Evolutionary conservation across 305 asterid genomes (phyloP).

Genomic region (Fraxinus baroniana): DNA sequence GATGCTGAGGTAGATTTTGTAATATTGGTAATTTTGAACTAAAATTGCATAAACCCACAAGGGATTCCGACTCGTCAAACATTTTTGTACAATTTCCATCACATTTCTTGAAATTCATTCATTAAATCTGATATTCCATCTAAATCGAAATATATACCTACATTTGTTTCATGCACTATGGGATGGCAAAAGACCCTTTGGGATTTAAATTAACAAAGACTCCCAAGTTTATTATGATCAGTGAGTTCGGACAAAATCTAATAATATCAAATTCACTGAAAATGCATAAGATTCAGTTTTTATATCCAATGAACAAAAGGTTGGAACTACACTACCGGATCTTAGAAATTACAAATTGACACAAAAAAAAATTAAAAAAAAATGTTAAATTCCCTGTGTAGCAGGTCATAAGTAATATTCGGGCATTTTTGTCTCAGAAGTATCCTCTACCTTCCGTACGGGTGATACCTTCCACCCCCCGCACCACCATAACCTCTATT

Average conservation of each 20-base stretch:
- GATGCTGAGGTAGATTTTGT: background rate
- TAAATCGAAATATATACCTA: background rate
- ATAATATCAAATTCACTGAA: no score
- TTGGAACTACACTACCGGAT: conserved; percentile 5
- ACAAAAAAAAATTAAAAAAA: no score
- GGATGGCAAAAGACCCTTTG: background rate
- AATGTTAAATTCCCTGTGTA: no score
- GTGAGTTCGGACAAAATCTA: background rate
- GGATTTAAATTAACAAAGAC: background rate
- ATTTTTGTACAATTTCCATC: background rate
- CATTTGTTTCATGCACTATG: background rate
- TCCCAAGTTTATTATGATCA: background rate
- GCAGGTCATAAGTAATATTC: background rate
- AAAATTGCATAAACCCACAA: background rate
- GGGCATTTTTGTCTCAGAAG: background rate
- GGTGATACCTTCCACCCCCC: conserved; percentile 29
- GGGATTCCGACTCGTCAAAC: background rate
- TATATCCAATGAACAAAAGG: conserved; percentile 13
- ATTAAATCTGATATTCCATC: background rate
- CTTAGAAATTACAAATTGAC: background rate
- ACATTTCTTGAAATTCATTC: background rate
- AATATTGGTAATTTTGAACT: background rate
- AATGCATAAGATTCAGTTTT: background rate
- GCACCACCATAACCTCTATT: conserved; percentile 38
- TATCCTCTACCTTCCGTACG: conserved; percentile 19